A percentile compares a stretch with the other conserved stretches of the same genome.
These are phyloP conservation scores for Kwoniella mangroviensis DNA, from an alignment of 768 basidiomycete genomes.

Conservation along the genomic window DNA sequence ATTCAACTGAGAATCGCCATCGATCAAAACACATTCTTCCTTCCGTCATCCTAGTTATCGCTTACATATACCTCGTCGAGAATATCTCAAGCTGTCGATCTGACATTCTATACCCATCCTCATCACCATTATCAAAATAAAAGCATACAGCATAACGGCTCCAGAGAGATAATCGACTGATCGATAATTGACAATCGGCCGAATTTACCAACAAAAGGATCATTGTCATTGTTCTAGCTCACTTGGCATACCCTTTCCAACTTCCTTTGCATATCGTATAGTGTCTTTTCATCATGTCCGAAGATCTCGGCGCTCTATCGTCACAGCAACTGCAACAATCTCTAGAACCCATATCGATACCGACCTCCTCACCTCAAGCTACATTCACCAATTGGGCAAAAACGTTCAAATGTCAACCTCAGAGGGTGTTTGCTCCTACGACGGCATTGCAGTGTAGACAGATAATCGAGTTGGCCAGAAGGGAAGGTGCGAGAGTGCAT, in stretches of 20 bases:
- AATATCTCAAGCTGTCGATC: not conserved
- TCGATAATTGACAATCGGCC: not conserved
- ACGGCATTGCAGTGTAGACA: slow-evolving; percentile 70
- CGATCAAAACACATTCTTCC: not conserved
- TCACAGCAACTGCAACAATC: slow-evolving; percentile 26
- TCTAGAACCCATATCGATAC: slow-evolving; percentile 38
- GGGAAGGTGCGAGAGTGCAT: slow-evolving; percentile 72
- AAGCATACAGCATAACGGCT: too few species aligned
- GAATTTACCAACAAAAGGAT: not conserved
- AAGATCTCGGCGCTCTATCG: slow-evolving; percentile 12
- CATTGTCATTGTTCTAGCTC: too few species aligned
- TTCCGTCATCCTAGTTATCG: not conserved
- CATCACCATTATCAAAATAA: too few species aligned
- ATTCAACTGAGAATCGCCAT: slow-evolving; percentile 1
- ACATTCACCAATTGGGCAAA: slow-evolving; percentile 84
- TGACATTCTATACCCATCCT: too few species aligned
- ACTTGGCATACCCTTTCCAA: too few species aligned
- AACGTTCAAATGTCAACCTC: slow-evolving; percentile 64
- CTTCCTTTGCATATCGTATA: not conserved
- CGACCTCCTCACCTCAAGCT: slow-evolving; percentile 36
- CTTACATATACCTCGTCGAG: not conserved
- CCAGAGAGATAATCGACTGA: too few species aligned
- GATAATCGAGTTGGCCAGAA: slow-evolving; percentile 77
- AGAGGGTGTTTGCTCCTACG: slow-evolving; percentile 72
- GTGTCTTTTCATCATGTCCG: not conserved